These are phyloP conservation scores for Aurifilum marmelostoma DNA, from an alignment of 2,329 filamentous ascomycete genomes.

Conservation along the genomic window DNA sequence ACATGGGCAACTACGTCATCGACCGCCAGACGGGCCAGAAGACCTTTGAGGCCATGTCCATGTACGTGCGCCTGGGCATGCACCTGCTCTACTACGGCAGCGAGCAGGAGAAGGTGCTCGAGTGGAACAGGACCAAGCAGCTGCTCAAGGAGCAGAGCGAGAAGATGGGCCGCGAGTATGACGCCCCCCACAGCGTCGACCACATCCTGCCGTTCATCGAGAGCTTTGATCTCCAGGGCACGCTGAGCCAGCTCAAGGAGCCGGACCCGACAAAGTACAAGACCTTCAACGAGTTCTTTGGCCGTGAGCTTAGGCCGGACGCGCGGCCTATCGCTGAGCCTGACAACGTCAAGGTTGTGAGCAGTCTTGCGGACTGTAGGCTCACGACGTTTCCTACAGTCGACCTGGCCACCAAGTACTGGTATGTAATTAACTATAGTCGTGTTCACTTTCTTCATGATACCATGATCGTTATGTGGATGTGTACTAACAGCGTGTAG, in stretches of 20 bases:
- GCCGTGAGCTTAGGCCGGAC: constrained; percentile 40
- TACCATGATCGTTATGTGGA: neutral
- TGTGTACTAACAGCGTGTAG: neutral
- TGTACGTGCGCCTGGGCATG: constrained; percentile 48
- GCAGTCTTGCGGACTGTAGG: constrained; percentile 24
- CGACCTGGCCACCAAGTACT: constrained; percentile 23
- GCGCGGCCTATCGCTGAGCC: constrained; percentile 43
- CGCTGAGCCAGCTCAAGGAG: constrained; percentile 39
- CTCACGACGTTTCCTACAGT: constrained; percentile 20
- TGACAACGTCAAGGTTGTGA: constrained; percentile 31
- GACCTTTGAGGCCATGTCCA: constrained; percentile 45
- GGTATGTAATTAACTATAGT: neutral
- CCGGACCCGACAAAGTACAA: constrained; percentile 43
- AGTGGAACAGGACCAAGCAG: constrained; percentile 39
- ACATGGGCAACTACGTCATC: constrained; percentile 48
- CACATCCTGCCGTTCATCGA: constrained; percentile 47
- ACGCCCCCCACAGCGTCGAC: constrained; percentile 38
- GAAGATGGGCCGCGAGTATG: constrained; percentile 47
- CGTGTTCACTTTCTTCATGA: no score
- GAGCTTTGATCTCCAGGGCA: constrained; percentile 40
- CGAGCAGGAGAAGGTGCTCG: constrained; percentile 42
- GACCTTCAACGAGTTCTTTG: constrained; percentile 49
- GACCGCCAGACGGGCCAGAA: constrained; percentile 44
- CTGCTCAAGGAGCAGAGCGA: constrained; percentile 42
- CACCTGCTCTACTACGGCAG: constrained; percentile 47